Conservation (phyloP, 257 asterid species). For the Asclepias syriaca region DNA sequence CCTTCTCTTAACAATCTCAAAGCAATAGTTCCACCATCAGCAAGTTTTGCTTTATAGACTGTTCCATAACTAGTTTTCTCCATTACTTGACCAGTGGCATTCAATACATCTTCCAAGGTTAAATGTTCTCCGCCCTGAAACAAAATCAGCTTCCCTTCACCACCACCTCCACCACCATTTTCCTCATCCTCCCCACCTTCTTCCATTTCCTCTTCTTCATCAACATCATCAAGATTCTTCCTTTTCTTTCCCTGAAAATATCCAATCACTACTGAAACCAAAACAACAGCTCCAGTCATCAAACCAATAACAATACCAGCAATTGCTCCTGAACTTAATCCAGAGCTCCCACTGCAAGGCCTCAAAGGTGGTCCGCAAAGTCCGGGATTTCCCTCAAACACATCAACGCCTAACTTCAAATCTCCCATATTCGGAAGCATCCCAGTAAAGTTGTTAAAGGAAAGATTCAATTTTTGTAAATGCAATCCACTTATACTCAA, state of each 20-base stretch:
- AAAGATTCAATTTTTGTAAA: slow-evolving; percentile 78
- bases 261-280: slow-evolving; percentile 78
- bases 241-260: slow-evolving; percentile 78
- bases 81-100: slow-evolving; percentile 95
- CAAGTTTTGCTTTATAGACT: slow-evolving; percentile 82
- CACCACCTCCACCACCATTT: slow-evolving; percentile 41
- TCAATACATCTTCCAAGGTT: slow-evolving; percentile 81
- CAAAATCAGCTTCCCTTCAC: slow-evolving; percentile 81
- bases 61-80: slow-evolving; percentile 96
- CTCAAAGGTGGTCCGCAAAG: slow-evolving; percentile 79
- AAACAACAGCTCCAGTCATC: slow-evolving; percentile 77
- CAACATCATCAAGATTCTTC: slow-evolving; percentile 47
- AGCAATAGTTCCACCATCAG: slow-evolving; percentile 92
- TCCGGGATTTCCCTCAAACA: slow-evolving; percentile 75
- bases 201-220: slow-evolving; percentile 67
- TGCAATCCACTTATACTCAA: slow-evolving; percentile 39
- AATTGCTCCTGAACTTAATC: slow-evolving; percentile 80
- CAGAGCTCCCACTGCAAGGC: slow-evolving; percentile 50
- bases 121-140: slow-evolving; percentile 97
- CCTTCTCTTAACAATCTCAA: slow-evolving; percentile 92
- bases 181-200: slow-evolving; percentile 61
- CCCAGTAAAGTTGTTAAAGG: slow-evolving; percentile 89
- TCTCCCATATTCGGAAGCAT: slow-evolving; percentile 63
- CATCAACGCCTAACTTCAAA: slow-evolving; percentile 67
- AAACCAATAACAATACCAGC: slow-evolving; percentile 91